phyloP scores from a whole-genome alignment of 1,284 basidiomycete genomes.

The Peniophora sp. region DNA sequence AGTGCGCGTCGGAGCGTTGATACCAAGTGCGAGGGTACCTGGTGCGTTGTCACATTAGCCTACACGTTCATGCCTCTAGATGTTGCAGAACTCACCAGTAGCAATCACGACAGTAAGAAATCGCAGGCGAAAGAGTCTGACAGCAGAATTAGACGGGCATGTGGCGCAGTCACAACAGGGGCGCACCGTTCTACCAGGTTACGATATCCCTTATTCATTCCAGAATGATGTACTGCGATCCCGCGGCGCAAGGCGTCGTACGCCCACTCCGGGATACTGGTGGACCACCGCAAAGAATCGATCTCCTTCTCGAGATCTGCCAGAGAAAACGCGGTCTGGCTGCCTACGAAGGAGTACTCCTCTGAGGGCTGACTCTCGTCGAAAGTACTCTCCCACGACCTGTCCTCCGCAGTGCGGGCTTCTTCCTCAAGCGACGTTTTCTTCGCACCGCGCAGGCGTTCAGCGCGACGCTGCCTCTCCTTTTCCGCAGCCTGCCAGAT shows the following conservation, averaged over 20 bases:
- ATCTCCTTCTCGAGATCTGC: conserved; percentile 44
- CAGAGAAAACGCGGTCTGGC: conserved; percentile 32
- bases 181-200: conserved; percentile 51
- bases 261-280: conserved; percentile 32
- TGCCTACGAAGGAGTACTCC: conserved; percentile 52
- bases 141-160: not conserved
- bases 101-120: conserved; percentile 58
- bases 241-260: conserved; percentile 45
- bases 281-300: conserved; percentile 28
- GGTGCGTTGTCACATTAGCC: conserved; percentile 19
- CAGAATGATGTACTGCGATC: conserved; percentile 61
- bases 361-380: conserved; percentile 48
- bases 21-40: conserved; percentile 60
- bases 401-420: conserved; percentile 14
- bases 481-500: conserved; percentile 37
- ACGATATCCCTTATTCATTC: conserved; percentile 59
- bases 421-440: conserved; percentile 26
- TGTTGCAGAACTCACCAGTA: conserved; percentile 33
- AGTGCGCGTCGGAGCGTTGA: conserved; percentile 64
- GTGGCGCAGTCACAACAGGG: not conserved
- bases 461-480: conserved; percentile 32
- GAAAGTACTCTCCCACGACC: conserved; percentile 46
- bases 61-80: not conserved
- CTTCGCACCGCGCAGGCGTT: conserved; percentile 30
- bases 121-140: conserved; percentile 51